A percentile compares a stretch with the other conserved stretches of the same genome.
Evolutionary conservation across 345 rosid genomes (phyloP).

Genomic region (Salix brachista): DNA sequence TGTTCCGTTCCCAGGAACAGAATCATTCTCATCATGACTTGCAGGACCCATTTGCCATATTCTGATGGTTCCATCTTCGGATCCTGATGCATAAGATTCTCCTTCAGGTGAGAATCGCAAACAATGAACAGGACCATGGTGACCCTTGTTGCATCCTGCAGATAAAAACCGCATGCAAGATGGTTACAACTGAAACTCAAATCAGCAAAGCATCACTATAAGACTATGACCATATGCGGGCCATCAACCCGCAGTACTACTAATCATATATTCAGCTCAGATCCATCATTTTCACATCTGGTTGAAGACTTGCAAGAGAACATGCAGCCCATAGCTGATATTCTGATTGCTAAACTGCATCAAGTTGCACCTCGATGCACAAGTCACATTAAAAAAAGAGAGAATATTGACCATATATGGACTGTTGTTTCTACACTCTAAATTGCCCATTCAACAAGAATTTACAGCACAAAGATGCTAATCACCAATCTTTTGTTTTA

Average conservation of each 20-base stretch:
- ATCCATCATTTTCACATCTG: neutral
- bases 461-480: neutral
- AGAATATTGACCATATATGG: too few relatives aligned
- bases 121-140: constrained; percentile 96
- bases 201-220: neutral
- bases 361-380: neutral
- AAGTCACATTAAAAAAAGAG: neutral
- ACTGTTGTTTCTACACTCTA: neutral
- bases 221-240: neutral
- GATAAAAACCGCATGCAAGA: neutral
- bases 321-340: neutral
- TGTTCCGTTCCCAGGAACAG: constrained; percentile 9
- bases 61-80: constrained; percentile 89
- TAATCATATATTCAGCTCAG: neutral
- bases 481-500: neutral
- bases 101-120: constrained; percentile 93
- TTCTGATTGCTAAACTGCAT: neutral
- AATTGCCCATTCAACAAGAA: neutral
- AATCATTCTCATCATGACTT: constrained; percentile 18
- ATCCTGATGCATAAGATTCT: constrained; percentile 90
- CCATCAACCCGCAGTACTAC: neutral
- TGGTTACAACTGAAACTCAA: neutral
- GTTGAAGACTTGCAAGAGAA: neutral
- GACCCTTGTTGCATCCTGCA: constrained; percentile 97
- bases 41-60: constrained; percentile 53